Conservation (phyloP, 768 basidiomycete species). For the Gymnopilus dilepis region DNA sequence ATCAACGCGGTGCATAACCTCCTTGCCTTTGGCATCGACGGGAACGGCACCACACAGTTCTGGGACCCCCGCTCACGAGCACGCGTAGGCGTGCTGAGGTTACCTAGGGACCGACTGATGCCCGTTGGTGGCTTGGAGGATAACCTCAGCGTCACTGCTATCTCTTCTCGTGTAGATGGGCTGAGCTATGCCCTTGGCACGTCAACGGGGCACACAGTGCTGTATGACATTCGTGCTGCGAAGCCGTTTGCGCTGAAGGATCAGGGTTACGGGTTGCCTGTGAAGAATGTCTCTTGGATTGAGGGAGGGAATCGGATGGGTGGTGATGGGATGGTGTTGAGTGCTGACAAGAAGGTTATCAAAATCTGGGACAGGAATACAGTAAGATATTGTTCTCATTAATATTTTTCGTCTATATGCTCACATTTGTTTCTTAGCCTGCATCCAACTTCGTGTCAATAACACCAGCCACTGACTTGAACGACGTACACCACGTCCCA, state of each 20-base stretch:
- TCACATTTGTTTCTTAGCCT: slow-evolving; percentile 52
- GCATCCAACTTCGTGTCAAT: slow-evolving; percentile 89
- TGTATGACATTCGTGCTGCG: slow-evolving; percentile 92
- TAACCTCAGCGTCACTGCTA: slow-evolving; percentile 75
- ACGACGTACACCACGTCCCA: slow-evolving; percentile 89
- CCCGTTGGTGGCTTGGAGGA: slow-evolving; percentile 40
- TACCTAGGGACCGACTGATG: slow-evolving; percentile 61
- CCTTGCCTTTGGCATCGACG: slow-evolving; percentile 88
- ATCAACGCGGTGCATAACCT: slow-evolving; percentile 93
- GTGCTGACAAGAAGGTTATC: slow-evolving; percentile 95
- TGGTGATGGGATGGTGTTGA: slow-evolving; percentile 86
- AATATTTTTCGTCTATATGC: not conserved
- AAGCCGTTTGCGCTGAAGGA: slow-evolving; percentile 89
- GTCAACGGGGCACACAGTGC: slow-evolving; percentile 89
- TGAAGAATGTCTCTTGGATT: slow-evolving; percentile 88
- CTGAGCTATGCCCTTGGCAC: slow-evolving; percentile 95
- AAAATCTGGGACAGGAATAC: slow-evolving; percentile 94
- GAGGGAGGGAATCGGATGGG: slow-evolving; percentile 86
- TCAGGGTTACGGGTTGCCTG: slow-evolving; percentile 93
- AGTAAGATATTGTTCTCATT: slow-evolving; percentile 47
- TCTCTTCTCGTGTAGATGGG: slow-evolving; percentile 86
- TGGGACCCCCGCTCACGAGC: slow-evolving; percentile 93
- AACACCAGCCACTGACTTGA: slow-evolving; percentile 88
- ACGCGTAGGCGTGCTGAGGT: slow-evolving; percentile 67
- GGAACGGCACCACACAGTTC: slow-evolving; percentile 87